Conservation (phyloP, 2,329 filamentous ascomycete species). For the Arthrinium phaeospermum region DNA sequence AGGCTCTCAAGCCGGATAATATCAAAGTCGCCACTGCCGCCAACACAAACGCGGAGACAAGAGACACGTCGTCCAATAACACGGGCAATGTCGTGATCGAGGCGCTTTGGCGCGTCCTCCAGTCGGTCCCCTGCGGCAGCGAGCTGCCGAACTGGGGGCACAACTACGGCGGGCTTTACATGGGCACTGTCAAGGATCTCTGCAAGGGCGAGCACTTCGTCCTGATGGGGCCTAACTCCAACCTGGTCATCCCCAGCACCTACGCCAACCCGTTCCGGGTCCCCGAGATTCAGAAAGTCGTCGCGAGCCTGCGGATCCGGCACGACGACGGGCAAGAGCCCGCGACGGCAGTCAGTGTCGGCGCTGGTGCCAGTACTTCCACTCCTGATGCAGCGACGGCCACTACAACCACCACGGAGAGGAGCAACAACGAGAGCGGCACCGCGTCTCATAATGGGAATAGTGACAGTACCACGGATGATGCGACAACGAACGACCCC, state of each 20-base stretch:
- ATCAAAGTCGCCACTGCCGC: slow-evolving; percentile 24
- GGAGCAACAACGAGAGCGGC: background rate
- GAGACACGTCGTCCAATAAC: too few relatives aligned
- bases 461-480: background rate
- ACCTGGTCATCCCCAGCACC: slow-evolving; percentile 32
- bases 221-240: slow-evolving; percentile 25
- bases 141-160: slow-evolving; percentile 35
- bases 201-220: slow-evolving; percentile 25
- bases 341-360: background rate
- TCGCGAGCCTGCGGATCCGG: slow-evolving; percentile 25
- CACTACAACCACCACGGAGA: background rate
- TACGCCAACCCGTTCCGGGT: slow-evolving; percentile 32
- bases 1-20: slow-evolving; percentile 28
- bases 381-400: background rate
- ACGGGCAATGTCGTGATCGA: slow-evolving; percentile 21
- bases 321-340: background rate
- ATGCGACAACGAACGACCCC: slow-evolving; percentile 24
- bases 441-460: background rate
- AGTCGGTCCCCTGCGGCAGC: slow-evolving; percentile 31
- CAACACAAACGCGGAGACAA: too few relatives aligned
- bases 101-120: slow-evolving; percentile 33
- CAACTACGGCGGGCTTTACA: slow-evolving; percentile 34
- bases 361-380: background rate
- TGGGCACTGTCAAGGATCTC: slow-evolving; percentile 23
- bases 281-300: slow-evolving; percentile 28